Base-by-base conservation (phyloP, 441 rosid species). In the Pelargonium citronellum region DNA sequence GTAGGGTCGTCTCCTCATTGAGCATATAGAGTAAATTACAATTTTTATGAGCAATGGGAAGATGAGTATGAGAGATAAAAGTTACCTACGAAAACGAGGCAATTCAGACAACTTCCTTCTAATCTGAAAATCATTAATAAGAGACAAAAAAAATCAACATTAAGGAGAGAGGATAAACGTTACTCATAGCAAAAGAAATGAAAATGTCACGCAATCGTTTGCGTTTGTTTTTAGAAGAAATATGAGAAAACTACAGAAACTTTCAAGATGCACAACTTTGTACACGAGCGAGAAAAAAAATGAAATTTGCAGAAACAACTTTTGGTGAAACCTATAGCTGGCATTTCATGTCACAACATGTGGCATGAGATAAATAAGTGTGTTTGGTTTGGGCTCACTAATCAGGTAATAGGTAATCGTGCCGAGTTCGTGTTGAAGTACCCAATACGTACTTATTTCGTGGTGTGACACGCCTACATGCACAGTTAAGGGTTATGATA, bases 61-160 rank as follows among this genome's bases (percentile, higher is more conserved):
- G n/a, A 55, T 11, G 44, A 58, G 16, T n/a, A 53, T 58, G 67
- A 34, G 64, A 66, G 46, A 67, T 8, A 61, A 69, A 63, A 62
- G 22, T 81, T 86, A 88, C 98, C 97, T 89, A 73, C 69, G 96
- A 73, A 83, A 64, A 74, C 71, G 83, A 57, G 85, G 82, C 80
- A 85, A 84, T 64, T 79, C 86, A 57, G 84, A 61, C 96, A 89
- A 88, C 90, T 79, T 89, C 84, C 80, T 85, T 81, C 87, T 83
- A 44, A 89, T 86, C 98, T 93, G 87, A 74, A 82, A 78, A 69
- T 51, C 19, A 17, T 37, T 6, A 67, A 70, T 43, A 8, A 12
- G 20, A 71, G 60, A 68, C 46, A 6, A 68, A 73, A 62, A 64
- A 9, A 74, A 46, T 57, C 22, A 57, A 57, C 17, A 57, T 57